These are phyloP conservation scores for Pleurotus ostreatus DNA, from an alignment of 768 basidiomycete species.

Conservation along the genomic window DNA sequence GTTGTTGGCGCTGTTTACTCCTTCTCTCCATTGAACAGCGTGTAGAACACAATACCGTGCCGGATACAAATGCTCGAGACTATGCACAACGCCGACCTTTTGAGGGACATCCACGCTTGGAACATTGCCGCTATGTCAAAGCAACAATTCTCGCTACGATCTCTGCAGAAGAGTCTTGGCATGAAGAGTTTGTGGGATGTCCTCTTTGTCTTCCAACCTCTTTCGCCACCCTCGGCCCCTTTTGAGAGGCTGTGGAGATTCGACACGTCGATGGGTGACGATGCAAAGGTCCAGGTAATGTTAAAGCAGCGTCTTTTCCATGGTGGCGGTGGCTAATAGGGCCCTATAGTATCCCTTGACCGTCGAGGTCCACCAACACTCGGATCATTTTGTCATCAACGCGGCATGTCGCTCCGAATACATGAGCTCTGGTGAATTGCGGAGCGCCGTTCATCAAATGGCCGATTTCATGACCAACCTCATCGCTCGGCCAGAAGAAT, in stretches of 20 bases:
- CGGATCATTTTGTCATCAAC: slow-evolving; percentile 26
- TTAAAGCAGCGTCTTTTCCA: not conserved
- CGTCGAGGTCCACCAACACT: slow-evolving; percentile 32
- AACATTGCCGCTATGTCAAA: slow-evolving; percentile 36
- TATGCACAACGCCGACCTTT: slow-evolving; percentile 26
- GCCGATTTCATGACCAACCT: slow-evolving; percentile 13
- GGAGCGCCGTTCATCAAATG: slow-evolving; percentile 16
- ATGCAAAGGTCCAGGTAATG: slow-evolving; percentile 24
- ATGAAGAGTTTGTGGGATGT: slow-evolving; percentile 33
- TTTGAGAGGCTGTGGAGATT: slow-evolving; percentile 26
- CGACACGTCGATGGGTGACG: slow-evolving; percentile 11
- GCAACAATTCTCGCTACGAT: slow-evolving; percentile 43
- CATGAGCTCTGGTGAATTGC: slow-evolving; percentile 22
- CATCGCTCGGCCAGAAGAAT: slow-evolving; percentile 12
- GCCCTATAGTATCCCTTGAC: slow-evolving; percentile 37
- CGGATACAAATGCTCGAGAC: slow-evolving; percentile 27
- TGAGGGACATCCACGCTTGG: slow-evolving; percentile 30
- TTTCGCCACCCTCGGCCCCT: slow-evolving; percentile 12
- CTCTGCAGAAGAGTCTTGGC: slow-evolving; percentile 30
- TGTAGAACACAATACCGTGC: slow-evolving; percentile 43
- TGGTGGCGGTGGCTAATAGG: not conserved
- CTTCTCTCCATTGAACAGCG: not conserved
- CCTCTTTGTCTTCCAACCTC: slow-evolving; percentile 41
- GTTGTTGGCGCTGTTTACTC: slow-evolving; percentile 8
- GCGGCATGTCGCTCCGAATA: slow-evolving; percentile 29